Conservation (phyloP, 2,329 filamentous ascomycete species). For the Myriosclerotinia duriaeana region DNA sequence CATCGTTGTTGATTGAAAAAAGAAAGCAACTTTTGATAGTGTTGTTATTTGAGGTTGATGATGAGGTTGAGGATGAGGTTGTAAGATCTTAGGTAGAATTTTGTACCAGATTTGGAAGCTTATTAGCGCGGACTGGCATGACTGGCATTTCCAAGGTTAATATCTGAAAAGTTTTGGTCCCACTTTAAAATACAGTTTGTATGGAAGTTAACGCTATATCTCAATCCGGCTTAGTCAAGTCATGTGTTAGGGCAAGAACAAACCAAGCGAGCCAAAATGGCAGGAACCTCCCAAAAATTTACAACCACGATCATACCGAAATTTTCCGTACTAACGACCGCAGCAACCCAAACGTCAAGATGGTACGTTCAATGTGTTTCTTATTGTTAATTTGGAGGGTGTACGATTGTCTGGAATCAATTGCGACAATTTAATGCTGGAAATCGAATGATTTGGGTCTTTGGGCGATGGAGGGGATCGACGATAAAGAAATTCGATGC, state of each 20-base stretch:
- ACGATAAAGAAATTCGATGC: not conserved
- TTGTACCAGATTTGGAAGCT: too few species aligned
- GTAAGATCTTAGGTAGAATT: too few species aligned
- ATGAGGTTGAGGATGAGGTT: too few species aligned
- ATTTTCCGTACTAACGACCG: slow-evolving; percentile 23
- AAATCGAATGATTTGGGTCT: slow-evolving; percentile 5
- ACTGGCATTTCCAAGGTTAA: too few species aligned
- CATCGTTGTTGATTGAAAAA: too few species aligned
- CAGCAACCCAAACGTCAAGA: slow-evolving; percentile 26
- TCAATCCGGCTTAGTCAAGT: slow-evolving; percentile 11
- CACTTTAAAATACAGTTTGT: slow-evolving; percentile 12
- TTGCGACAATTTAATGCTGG: slow-evolving; percentile 19
- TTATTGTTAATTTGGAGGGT: slow-evolving; percentile 2
- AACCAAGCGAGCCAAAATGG: slow-evolving; percentile 24
- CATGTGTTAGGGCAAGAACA: slow-evolving; percentile 24
- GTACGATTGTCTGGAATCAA: slow-evolving; percentile 15
- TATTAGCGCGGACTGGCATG: too few species aligned
- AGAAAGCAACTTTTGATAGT: too few species aligned
- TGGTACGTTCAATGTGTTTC: slow-evolving; percentile 24
- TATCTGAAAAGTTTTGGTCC: too few species aligned
- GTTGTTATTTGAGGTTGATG: too few species aligned
- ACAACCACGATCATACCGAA: slow-evolving; percentile 16
- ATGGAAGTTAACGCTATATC: slow-evolving; percentile 14
- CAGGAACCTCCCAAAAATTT: slow-evolving; percentile 19
- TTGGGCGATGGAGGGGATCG: slow-evolving; percentile 13